Base-by-base conservation (phyloP, 768 basidiomycete genomes). In the Kwoniella mangroviensis region DNA sequence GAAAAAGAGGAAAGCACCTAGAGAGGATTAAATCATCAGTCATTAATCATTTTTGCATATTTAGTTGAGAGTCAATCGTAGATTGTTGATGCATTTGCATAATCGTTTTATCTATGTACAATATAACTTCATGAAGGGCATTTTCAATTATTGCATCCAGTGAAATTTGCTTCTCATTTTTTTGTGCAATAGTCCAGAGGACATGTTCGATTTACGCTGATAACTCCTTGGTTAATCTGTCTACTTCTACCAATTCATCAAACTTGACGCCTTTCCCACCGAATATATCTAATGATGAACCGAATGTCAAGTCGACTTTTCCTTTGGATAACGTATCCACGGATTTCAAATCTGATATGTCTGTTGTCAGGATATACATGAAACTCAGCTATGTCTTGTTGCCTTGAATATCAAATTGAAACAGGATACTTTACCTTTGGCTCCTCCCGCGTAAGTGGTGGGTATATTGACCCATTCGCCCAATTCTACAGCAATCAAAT, bases 381-480 rank as follows among this genome's bases (percentile, higher is more conserved):
- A 12, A 17, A 45, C 43, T 45, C 43, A 45, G 43, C 43, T 45
- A 12, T 45, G 12, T 17, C 43, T 45, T 45, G 2, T 45, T 45
- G 12, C 43, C 43, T 26, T 26, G n/a, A 51, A 13, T 5, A 51
- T 51, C 13, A 54, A 10, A n/a, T 41, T 24, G 45, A 26, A 26
- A 3, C 6, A 21, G 41, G 21, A 24, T 24, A 10, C 75, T 49
- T 49, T 79, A 92, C 95, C 89, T 85, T 89, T 92, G 2, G 97
- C 97, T 12, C 97, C 97, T 2, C 97, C 97, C 0, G 97, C 97
- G 81, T 99, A 99, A 11, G 97, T 98, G 0, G 93, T 92, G 1
- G 94, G 93, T 72, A 98, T 91, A 1, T 83, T 87, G 15, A 90
- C 91, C 96, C 95, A 98, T 85, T 94, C 87, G 0, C 94, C 95